Base-by-base conservation (phyloP, 768 basidiomycete species). In the Lentinula boryana region DNA sequence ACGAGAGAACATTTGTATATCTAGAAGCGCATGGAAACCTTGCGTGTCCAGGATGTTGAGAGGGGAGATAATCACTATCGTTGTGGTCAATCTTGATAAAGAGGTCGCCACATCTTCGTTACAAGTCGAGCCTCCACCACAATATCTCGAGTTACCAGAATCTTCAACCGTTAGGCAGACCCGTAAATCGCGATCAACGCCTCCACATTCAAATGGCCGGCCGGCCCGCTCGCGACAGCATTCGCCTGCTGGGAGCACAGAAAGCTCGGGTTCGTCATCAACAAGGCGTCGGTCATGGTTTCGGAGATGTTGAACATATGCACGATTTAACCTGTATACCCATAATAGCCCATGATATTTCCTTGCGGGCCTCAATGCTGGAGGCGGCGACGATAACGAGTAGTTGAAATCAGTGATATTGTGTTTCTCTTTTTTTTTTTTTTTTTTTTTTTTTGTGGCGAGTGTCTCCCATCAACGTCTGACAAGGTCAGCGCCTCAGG, bases 21-120 rank as follows among this genome's bases (percentile, higher is more conserved):
- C 76, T 41, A 80, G 72, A 48, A 76, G 70, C 38, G 85, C 77
- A 38, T 86, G 85, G 85, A 62, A 71, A 5, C 71, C 70, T 2
- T 70, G 83, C 4, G 64, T 76, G 10, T 61, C 74, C 1, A 72
- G 74, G 57, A 65, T 85, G 56, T 55, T 76, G 6, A 72, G 76
- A 18, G 81, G 78, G 31, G 80, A 83, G 52, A 70, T 84, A 63
- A 73, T 85, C 56, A 77, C 82, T 56, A 71, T 85, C 1, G 63
- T 65, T 21, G 63, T 81, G 1, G 70, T 71, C 16, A 74, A 36
- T 16, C 23, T 36, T 21, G 16, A 76, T 0, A 70, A 75, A 33
- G 43, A 40, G 32, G 31, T 7, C 67, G 73, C 52, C 53, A 62
- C 5, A 67, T 71, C 4, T 16, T 38, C 36, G 40, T 12, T n/a